These are phyloP conservation scores for Pseudoturritis turrita DNA, from an alignment of 345 rosid species.

Conservation along the genomic window DNA sequence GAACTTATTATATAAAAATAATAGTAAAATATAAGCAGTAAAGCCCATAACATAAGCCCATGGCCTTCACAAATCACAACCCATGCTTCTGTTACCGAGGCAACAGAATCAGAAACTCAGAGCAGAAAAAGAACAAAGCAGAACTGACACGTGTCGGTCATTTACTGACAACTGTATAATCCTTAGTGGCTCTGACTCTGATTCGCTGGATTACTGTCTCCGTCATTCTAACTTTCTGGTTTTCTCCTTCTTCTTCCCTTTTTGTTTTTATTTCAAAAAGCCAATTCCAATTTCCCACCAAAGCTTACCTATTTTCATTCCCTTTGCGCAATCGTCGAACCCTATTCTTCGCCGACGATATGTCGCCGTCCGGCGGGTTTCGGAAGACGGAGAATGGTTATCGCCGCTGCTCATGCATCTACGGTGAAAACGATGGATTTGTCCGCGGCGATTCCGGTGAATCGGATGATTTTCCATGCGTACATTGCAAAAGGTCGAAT, in stretches of 20 bases:
- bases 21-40: no score
- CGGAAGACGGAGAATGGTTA: background rate
- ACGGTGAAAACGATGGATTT: conserved; percentile 26
- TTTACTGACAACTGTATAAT: background rate
- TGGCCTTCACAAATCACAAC: background rate
- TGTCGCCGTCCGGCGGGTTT: conserved; percentile 29
- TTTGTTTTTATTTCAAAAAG: conserved; percentile 24
- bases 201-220: background rate
- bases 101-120: no score
- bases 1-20: no score
- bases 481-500: conserved; percentile 31
- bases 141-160: conserved; percentile 10
- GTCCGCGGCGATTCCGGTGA: conserved; percentile 9
- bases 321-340: conserved; percentile 6
- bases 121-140: no score
- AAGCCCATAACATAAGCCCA: background rate
- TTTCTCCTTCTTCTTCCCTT: background rate
- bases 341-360: conserved; percentile 23
- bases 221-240: background rate
- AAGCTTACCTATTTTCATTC: conserved; percentile 4
- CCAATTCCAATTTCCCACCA: conserved; percentile 48
- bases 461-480: conserved; percentile 24
- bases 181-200: background rate
- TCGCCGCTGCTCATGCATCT: conserved; percentile 15
- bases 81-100: background rate